These are phyloP conservation scores for Anisodus acutangulus DNA, from an alignment of 257 asterid species.

Conservation along the genomic window DNA sequence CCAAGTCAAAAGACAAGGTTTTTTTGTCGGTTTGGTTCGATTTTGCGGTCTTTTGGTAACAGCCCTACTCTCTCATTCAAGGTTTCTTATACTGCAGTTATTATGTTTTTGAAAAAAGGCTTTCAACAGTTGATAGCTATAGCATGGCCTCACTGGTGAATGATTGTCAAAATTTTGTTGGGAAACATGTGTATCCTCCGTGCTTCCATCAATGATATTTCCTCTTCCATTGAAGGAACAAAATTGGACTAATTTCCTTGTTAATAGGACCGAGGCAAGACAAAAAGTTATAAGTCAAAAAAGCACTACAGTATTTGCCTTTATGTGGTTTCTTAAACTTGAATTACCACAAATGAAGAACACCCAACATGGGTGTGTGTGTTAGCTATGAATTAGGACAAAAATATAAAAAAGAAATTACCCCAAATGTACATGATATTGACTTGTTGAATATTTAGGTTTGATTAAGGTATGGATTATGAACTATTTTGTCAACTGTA, in stretches of 20 bases:
- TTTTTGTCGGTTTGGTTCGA: background rate
- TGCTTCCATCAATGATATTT: background rate
- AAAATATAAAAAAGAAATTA: no score
- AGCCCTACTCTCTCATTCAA: background rate
- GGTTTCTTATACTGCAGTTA: background rate
- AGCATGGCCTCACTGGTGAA: background rate
- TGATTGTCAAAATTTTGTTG: background rate
- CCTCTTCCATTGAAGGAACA: background rate
- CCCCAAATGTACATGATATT: background rate
- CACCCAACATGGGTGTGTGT: no score
- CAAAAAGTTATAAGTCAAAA: background rate
- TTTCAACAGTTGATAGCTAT: background rate
- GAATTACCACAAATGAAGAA: background rate
- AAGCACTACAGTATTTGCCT: background rate
- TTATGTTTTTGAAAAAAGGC: slow-evolving; percentile 10
- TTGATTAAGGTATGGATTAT: background rate
- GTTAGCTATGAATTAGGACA: no score
- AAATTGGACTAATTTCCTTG: slow-evolving; percentile 15
- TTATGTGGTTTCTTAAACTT: background rate
- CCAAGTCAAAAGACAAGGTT: background rate
- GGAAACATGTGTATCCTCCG: background rate
- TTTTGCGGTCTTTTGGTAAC: background rate
- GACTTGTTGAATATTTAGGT: background rate
- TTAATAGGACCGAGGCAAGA: background rate
- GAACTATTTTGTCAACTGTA: slow-evolving; percentile 31